Evolutionary conservation across 495 filamentous ascomycete species (phyloP).

Genomic region (Penicillium malachiteum): DNA sequence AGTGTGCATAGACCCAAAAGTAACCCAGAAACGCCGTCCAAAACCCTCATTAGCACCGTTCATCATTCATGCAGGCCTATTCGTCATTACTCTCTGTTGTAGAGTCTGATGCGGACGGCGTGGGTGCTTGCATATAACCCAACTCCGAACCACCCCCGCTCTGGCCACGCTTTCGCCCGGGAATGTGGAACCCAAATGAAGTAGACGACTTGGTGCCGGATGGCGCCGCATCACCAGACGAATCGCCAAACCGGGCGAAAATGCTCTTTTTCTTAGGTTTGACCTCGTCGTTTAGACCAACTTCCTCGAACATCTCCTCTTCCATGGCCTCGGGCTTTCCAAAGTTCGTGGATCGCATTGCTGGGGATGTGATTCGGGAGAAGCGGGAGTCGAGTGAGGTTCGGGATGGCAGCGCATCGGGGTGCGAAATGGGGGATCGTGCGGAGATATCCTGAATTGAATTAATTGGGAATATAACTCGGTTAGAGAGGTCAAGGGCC

Average conservation of each 20-base stretch:
- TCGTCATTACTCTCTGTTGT: constrained; percentile 31
- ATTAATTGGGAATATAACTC: not conserved
- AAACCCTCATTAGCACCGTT: not conserved
- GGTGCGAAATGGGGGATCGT: constrained; percentile 68
- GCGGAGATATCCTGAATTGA: constrained; percentile 81
- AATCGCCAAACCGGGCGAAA: constrained; percentile 81
- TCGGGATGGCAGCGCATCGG: constrained; percentile 58
- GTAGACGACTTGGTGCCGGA: constrained; percentile 48
- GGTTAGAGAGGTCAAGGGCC: too few species aligned
- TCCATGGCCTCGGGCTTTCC: constrained; percentile 57
- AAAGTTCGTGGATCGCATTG: constrained; percentile 51
- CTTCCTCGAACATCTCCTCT: constrained; percentile 86
- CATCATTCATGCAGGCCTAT: constrained; percentile 1
- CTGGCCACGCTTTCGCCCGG: constrained; percentile 70
- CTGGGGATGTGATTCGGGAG: constrained; percentile 50
- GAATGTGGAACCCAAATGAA: constrained; percentile 62
- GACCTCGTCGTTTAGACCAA: constrained; percentile 77
- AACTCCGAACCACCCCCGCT: constrained; percentile 73
- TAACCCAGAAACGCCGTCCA: not conserved
- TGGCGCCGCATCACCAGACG: constrained; percentile 35
- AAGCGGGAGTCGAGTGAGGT: constrained; percentile 78
- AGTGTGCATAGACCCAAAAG: not conserved
- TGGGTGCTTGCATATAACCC: constrained; percentile 48
- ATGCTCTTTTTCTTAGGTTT: constrained; percentile 76
- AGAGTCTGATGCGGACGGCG: constrained; percentile 13